phyloP scores from a whole-genome alignment of 768 basidiomycete species.

The Neoboletus brunneissimus region DNA sequence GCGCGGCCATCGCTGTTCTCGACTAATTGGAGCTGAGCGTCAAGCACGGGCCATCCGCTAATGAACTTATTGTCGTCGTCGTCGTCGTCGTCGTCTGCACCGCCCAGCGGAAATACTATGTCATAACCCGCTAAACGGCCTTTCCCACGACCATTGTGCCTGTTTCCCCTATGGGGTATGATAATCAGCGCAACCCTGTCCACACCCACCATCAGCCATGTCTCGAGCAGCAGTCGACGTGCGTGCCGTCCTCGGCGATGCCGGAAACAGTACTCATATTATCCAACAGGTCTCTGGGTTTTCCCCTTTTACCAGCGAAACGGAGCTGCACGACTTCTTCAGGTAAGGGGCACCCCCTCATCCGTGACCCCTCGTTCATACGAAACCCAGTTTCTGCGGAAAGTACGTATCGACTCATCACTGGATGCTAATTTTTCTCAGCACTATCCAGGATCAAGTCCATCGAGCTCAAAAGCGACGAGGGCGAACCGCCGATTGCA shows the following conservation, averaged over 20 bases:
- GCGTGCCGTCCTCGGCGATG: slow-evolving; percentile 10
- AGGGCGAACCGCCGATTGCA: slow-evolving; percentile 47
- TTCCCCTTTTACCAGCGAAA: slow-evolving; percentile 59
- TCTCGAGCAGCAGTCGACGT: slow-evolving; percentile 36
- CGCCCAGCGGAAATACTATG: slow-evolving; percentile 5
- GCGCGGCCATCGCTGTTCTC: slow-evolving; percentile 21
- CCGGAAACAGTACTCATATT: background rate
- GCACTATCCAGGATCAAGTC: slow-evolving; percentile 50
- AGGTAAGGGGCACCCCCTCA: slow-evolving; percentile 45
- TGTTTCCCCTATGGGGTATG: background rate
- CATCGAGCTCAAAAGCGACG: slow-evolving; percentile 54
- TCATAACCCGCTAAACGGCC: background rate
- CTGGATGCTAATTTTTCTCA: background rate
- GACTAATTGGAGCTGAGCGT: slow-evolving; percentile 1
- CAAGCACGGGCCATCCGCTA: slow-evolving; percentile 2
- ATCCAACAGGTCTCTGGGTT: slow-evolving; percentile 65
- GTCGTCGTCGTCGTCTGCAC: slow-evolving; percentile 20
- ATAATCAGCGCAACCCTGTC: background rate
- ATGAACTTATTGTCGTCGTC: background rate
- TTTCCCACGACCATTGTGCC: slow-evolving; percentile 10
- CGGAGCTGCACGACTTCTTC: slow-evolving; percentile 77
- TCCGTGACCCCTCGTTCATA: slow-evolving; percentile 1
- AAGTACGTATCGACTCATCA: slow-evolving; percentile 44
- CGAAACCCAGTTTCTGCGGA: slow-evolving; percentile 73
- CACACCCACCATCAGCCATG: slow-evolving; percentile 14